Base-by-base conservation (phyloP, 192 early-diverging fungal genomes). In the Lobosporangium transversale region DNA sequence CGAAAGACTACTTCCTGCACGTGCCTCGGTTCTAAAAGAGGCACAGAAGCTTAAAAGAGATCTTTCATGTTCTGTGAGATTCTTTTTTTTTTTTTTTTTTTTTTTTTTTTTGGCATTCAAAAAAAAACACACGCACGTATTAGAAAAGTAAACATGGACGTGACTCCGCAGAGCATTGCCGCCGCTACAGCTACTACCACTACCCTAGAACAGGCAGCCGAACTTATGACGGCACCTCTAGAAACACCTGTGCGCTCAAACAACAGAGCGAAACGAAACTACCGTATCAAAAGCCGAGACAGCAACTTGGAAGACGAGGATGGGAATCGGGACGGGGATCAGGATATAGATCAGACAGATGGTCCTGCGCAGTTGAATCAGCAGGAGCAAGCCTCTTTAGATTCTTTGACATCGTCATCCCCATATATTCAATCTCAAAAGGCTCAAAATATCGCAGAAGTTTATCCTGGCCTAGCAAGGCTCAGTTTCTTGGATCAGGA, bases 401-500 rank as follows among this genome's bases (percentile, higher is more conserved):
- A 52, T 14, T 12, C 45, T 2, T 21, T 43, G 3, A 24, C 24
- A 3, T 35, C 3, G n/a, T 21, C 23, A 12, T 42, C 44, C n/a
- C 69, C 61, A n/a, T 75, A 66, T 55, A 29, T 66, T 17, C 56
- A 75, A 35, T 75, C 71, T n/a, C 71, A 75, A 57, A 61, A 66
- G 11, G 62, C 71, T 23, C 71, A 75, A 26, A 66, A 47, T 30
- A 30, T 75, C 26, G 71, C 51, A 1, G 71, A 75, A n/a, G 63
- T 75, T 8, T 75, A 75, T 31, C 71, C 71, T 48, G 71, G 57
- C 10, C 58, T 75, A 5, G 55, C 71, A 8, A 26, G 71, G 27
- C 52, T 75, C 7, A 75, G 71, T 37, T 75, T 75, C 35, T 29
- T 75, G 12, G 71, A 75, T 21, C 70, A 74, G 45, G 70, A 61